A percentile compares a stretch with the other conserved stretches of the same genome.
These are phyloP conservation scores for Solanum pinnatisectum DNA, from an alignment of 257 asterid species.

Conservation along the genomic window DNA sequence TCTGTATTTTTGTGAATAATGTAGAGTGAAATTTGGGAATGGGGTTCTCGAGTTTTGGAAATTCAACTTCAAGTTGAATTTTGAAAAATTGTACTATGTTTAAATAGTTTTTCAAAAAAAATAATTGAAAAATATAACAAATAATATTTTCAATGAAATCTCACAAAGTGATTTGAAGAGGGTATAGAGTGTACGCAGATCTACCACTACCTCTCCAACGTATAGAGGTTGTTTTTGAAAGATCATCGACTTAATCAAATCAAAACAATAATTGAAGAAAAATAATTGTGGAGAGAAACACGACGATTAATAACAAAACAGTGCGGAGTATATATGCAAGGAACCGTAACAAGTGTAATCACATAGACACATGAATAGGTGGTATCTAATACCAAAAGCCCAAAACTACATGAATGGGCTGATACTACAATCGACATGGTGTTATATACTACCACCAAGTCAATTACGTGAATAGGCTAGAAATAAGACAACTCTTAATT, in stretches of 20 bases:
- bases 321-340: too few relatives aligned
- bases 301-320: not conserved
- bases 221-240: not conserved
- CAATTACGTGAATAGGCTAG: not conserved
- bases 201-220: fast-evolving
- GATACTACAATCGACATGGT: too few relatives aligned
- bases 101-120: not conserved
- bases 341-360: too few relatives aligned
- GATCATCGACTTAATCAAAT: not conserved
- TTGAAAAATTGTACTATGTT: not conserved
- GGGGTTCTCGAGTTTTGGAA: not conserved
- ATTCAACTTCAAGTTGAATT: not conserved
- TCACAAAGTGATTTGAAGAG: not conserved
- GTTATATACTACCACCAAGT: too few relatives aligned
- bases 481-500: not conserved
- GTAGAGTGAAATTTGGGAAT: not conserved
- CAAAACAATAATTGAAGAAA: not conserved
- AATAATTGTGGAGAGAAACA: not conserved
- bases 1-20: not conserved
- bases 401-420: not conserved
- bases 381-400: not conserved
- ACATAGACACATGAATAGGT: not conserved
- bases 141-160: too few relatives aligned
- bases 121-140: not conserved
- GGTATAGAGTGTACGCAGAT: not conserved